A percentile compares a stretch with the other conserved stretches of the same genome.
Conservation (phyloP, 2,329 filamentous ascomycete genomes). For the Neofusicoccum laricinum region DNA sequence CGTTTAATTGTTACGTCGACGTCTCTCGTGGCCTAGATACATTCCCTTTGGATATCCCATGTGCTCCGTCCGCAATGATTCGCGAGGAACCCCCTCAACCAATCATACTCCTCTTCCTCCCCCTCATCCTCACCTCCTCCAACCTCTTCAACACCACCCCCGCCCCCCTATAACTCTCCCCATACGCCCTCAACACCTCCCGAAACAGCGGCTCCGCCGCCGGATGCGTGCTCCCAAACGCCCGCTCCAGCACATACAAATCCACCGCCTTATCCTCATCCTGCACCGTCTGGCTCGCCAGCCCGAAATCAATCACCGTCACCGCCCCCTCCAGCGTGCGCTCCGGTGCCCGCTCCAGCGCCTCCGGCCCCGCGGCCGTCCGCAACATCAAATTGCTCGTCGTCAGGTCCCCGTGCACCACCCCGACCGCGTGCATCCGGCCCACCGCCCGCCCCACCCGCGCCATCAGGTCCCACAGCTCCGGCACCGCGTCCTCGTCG, state of each 20-base stretch:
- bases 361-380: not conserved
- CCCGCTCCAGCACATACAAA: conserved; percentile 90
- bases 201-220: conserved; percentile 73
- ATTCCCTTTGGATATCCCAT: no score
- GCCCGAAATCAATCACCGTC: conserved; percentile 90
- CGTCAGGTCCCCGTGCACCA: conserved; percentile 93
- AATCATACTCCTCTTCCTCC: conserved; percentile 95
- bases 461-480: conserved; percentile 62
- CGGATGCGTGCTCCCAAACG: conserved; percentile 93
- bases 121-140: conserved; percentile 90
- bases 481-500: conserved; percentile 10
- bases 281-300: conserved; percentile 74
- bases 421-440: conserved; percentile 74
- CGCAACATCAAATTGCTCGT: conserved; percentile 94
- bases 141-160: conserved; percentile 72
- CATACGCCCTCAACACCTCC: conserved; percentile 73
- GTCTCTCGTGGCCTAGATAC: no score
- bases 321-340: conserved; percentile 64
- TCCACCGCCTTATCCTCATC: conserved; percentile 96
- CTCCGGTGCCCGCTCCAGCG: not conserved
- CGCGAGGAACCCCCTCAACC: conserved; percentile 53
- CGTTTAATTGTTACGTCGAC: no score
- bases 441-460: conserved; percentile 71
- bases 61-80: no score
- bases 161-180: conserved; percentile 70